Evolutionary conservation across 768 basidiomycete species (phyloP), one percentile per base, ranked within the genome.

Genomic region (Rhizopogon vesiculosus): DNA sequence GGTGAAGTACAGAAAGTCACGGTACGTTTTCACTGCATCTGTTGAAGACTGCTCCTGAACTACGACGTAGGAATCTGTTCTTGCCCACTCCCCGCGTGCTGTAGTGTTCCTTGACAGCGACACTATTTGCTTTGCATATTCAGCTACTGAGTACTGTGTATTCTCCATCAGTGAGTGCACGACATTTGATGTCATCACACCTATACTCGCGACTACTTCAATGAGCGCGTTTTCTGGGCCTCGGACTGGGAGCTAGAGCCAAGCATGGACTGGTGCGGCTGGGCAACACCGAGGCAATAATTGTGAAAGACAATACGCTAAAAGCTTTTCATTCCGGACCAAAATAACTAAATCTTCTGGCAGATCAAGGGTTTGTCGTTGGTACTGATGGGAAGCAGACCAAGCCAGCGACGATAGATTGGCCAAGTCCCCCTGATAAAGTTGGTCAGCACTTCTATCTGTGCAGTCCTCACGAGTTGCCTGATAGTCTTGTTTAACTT

Each of bases 371-470:
- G 1, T 66, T 86, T 19, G 79, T 89, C 54, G 69, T 94, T 56
- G 83, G 82, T 10, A 57, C 72, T 6, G 82, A 87, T 58, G 86
- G 81, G 0, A 85, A 79, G 60, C 67, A 76, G 7, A 77, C 81
- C 0, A 74, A 81, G 40, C 61, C 72, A 2, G 62, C 70, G 8
- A 73, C 74, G 16, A 79, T 95, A 15, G 81, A 82, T 57, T 94
- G 91, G 88, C 82, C 86, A 1, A 78, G 81, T n/a, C 78, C 86
- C 45, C 91, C 91, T 22, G 92, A 94, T 63, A 93, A 96, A 58
- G 77, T 87, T 28, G 78, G 91, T 87, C 60, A 62, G 46, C 10
- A 8, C 3, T 29, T 18, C 18, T 16, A 78, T 87, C 29, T 77
- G 83, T 77, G 79, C 1, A 75, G 78, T 12, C 74, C 79, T 51